These are phyloP conservation scores for Rhododendron williamsianum DNA, from an alignment of 148 eudicot genomes.

Conservation along the genomic window DNA sequence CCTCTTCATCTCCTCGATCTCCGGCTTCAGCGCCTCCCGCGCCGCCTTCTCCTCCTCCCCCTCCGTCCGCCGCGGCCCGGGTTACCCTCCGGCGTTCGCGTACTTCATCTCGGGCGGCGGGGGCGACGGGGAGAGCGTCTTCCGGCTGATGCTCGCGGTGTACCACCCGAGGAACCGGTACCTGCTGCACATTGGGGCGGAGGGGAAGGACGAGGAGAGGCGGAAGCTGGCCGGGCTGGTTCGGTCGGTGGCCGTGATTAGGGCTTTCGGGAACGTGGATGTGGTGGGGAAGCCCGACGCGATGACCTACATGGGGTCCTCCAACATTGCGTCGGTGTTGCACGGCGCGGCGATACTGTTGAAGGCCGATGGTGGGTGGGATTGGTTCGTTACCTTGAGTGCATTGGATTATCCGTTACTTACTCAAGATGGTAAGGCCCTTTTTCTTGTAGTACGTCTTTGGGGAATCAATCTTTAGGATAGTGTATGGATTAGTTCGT, in stretches of 20 bases:
- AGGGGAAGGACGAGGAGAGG: slow-evolving; percentile 58
- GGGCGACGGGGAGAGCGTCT: slow-evolving; percentile 55
- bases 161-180: slow-evolving; percentile 90
- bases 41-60: slow-evolving; percentile 29
- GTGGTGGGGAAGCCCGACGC: slow-evolving; percentile 78
- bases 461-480: not conserved
- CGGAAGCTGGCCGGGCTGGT: slow-evolving; percentile 46
- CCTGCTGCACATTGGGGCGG: slow-evolving; percentile 66
- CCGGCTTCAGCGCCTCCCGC: slow-evolving; percentile 41
- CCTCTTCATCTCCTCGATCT: slow-evolving; percentile 51
- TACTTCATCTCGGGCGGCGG: slow-evolving; percentile 66
- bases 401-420: slow-evolving; percentile 87
- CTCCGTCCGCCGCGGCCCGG: slow-evolving; percentile 39
- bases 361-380: slow-evolving; percentile 81
- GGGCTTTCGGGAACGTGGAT: slow-evolving; percentile 77
- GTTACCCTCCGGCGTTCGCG: slow-evolving; percentile 71
- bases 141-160: slow-evolving; percentile 59
- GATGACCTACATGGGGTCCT: slow-evolving; percentile 71
- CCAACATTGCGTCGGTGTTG: slow-evolving; percentile 59
- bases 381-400: slow-evolving; percentile 85
- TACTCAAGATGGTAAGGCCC: slow-evolving; percentile 73
- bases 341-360: slow-evolving; percentile 70
- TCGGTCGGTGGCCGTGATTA: slow-evolving; percentile 47
- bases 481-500: not conserved
- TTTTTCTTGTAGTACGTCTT: slow-evolving; percentile 1